Conservation (phyloP, 169 alveolate species). For the Eimeria necatrix region DNA sequence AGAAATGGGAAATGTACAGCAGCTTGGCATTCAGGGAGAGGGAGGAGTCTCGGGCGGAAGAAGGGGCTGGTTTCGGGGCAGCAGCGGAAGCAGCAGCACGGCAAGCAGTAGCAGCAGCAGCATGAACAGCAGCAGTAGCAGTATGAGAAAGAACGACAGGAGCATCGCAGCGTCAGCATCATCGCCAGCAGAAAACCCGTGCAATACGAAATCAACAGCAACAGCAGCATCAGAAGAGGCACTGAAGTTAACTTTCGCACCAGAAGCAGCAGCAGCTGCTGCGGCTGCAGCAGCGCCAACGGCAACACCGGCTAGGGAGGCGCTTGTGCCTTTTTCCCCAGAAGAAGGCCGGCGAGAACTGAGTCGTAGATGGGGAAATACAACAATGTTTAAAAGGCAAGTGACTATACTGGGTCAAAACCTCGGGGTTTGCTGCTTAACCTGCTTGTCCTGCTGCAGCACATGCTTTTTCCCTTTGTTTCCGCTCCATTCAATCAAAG, state of each 20-base stretch:
- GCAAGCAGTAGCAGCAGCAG: not conserved
- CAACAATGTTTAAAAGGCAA: slow-evolving; percentile 22
- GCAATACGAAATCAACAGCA: not conserved
- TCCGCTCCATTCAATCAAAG: no score
- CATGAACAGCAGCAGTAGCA: not conserved
- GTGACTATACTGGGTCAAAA: not conserved
- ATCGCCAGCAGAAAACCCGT: not conserved
- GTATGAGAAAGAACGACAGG: not conserved
- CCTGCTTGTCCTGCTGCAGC: not conserved
- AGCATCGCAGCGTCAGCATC: not conserved
- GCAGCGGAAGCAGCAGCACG: not conserved
- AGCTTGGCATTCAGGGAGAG: not conserved
- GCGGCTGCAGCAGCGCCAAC: not conserved
- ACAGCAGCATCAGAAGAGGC: not conserved
- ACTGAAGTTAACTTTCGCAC: not conserved
- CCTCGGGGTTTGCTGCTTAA: not conserved
- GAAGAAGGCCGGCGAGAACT: not conserved
- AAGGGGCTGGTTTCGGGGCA: not conserved
- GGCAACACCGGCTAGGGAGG: not conserved
- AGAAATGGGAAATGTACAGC: not conserved
- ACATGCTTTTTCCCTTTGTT: not conserved
- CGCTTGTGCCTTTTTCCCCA: not conserved
- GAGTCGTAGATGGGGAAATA: not conserved
- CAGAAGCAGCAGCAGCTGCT: not conserved
- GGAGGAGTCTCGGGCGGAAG: not conserved